phyloP scores from a whole-genome alignment of 2,329 filamentous ascomycete genomes.

The Aspergillus bombycis region DNA sequence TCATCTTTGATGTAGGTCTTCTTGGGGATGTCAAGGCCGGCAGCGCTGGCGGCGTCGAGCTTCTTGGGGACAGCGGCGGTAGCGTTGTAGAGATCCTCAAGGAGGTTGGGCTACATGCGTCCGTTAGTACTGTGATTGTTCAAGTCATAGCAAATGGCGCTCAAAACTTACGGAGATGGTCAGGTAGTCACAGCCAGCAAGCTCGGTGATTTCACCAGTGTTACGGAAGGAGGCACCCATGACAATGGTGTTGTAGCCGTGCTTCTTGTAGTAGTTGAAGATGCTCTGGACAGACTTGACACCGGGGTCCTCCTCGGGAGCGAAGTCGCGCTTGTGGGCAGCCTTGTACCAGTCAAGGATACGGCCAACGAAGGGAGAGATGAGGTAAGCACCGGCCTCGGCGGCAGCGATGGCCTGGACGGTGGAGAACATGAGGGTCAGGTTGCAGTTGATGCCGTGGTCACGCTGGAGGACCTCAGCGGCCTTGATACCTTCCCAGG shows the following conservation, averaged over 20 bases:
- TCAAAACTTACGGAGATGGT: conserved; percentile 80
- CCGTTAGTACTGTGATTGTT: conserved; percentile 19
- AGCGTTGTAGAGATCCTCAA: conserved; percentile 92
- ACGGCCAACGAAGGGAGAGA: conserved; percentile 98
- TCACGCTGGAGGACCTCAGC: conserved; percentile 94
- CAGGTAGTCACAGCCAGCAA: conserved; percentile 97
- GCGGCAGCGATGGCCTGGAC: conserved; percentile 94
- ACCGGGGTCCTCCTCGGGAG: conserved; percentile 88
- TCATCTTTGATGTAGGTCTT: conserved; percentile 90
- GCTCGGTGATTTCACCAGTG: conserved; percentile 93
- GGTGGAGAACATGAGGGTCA: conserved; percentile 97
- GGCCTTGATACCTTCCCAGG: conserved; percentile 99
- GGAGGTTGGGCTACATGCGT: conserved; percentile 73
- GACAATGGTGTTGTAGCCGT: conserved; percentile 97
- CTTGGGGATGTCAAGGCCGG: conserved; percentile 77
- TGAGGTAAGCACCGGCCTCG: conserved; percentile 94
- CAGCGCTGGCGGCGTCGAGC: conserved; percentile 72
- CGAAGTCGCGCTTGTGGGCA: conserved; percentile 88
- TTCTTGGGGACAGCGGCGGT: conserved; percentile 83
- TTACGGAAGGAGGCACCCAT: conserved; percentile 99
- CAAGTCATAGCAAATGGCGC: not conserved
- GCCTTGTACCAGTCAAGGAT: conserved; percentile 99
- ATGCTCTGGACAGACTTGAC: conserved; percentile 91
- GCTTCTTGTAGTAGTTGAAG: conserved; percentile 99
- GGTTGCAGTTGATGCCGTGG: conserved; percentile 96